These are phyloP conservation scores for Iris pallida DNA, from an alignment of 116 monocot species.

Conservation along the genomic window DNA sequence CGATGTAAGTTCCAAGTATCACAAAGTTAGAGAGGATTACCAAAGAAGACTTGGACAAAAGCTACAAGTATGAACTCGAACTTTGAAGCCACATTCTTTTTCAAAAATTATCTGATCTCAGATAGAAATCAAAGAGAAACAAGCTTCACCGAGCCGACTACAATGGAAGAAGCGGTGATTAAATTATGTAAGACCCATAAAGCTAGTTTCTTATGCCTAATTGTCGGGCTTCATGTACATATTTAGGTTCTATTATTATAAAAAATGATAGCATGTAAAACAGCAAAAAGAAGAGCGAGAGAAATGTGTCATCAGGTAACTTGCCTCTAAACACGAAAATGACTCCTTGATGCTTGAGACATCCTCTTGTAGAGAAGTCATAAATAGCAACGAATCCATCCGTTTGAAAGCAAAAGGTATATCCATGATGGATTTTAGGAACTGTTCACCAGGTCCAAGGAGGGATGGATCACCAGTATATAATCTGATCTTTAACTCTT, in stretches of 20 bases:
- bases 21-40: too few species aligned
- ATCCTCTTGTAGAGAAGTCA: slow-evolving; percentile 72
- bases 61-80: too few species aligned
- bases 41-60: too few species aligned
- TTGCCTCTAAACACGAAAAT: slow-evolving; percentile 68
- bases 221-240: too few species aligned
- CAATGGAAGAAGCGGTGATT: too few species aligned
- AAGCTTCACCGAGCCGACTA: too few species aligned
- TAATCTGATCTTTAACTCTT: slow-evolving; percentile 63
- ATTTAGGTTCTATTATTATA: background rate
- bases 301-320: slow-evolving; percentile 7
- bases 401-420: slow-evolving; percentile 72
- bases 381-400: slow-evolving; percentile 68
- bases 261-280: background rate
- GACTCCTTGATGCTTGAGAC: slow-evolving; percentile 42
- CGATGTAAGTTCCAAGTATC: too few species aligned
- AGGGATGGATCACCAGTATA: slow-evolving; percentile 46
- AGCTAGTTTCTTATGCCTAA: too few species aligned
- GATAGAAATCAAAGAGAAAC: too few species aligned
- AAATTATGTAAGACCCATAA: too few species aligned
- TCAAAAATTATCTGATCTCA: too few species aligned
- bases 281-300: background rate
- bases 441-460: slow-evolving; percentile 74
- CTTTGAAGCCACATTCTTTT: too few species aligned
- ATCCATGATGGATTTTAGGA: slow-evolving; percentile 55